phyloP scores from a whole-genome alignment of 306 rosid species.

The Corylus americana region DNA sequence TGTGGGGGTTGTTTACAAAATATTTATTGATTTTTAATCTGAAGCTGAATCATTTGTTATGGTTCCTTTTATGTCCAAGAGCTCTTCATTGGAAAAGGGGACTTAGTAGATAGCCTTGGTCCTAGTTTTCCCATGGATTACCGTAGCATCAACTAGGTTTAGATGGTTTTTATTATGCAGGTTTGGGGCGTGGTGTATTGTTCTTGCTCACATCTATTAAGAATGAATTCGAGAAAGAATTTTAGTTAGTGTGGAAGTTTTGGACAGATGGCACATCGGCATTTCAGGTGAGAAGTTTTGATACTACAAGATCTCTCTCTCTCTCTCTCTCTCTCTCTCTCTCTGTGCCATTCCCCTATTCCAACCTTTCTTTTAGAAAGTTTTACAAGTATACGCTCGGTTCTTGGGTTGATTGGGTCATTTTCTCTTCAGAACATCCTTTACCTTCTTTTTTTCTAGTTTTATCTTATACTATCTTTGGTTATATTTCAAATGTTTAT shows the following conservation, averaged over 20 bases:
- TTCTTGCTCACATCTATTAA: constrained; percentile 26
- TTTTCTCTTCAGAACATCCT: neutral
- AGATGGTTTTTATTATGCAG: constrained; percentile 62
- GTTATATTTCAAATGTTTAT: neutral
- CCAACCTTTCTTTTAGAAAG: neutral
- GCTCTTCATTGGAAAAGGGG: constrained; percentile 1
- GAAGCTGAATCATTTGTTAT: neutral
- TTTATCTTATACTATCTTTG: neutral
- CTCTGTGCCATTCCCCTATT: constrained; percentile 1
- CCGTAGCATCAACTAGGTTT: constrained; percentile 53
- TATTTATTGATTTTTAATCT: neutral
- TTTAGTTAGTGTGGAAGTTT: constrained; percentile 13
- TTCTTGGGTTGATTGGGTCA: neutral
- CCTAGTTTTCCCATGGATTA: constrained; percentile 28
- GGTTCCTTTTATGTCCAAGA: neutral
- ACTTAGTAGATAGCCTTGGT: constrained; percentile 1
- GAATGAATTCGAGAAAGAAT: constrained; percentile 33
- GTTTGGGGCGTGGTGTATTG: constrained; percentile 50
- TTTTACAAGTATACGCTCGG: neutral
- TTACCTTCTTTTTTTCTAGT: neutral
- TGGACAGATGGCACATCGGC: constrained; percentile 28
- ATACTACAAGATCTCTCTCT: neutral
- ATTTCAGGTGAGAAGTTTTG: constrained; percentile 50
- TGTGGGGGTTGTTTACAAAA: neutral
- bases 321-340: neutral